phyloP scores from a whole-genome alignment of 2,329 filamentous ascomycete genomes.

The Botrytis deweyae region DNA sequence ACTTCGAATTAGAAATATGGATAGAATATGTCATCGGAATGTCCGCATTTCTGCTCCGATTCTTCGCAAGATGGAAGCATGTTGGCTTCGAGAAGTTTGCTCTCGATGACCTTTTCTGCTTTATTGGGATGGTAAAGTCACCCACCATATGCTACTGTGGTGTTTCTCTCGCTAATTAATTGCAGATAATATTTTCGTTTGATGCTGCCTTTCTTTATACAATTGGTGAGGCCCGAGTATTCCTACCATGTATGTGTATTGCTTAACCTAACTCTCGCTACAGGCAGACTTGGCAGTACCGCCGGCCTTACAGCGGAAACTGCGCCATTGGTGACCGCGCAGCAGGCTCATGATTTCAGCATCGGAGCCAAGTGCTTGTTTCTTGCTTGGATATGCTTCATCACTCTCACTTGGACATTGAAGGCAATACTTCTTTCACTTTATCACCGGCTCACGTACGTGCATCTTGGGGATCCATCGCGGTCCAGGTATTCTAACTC shows the following conservation, averaged over 20 bases:
- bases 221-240: not conserved
- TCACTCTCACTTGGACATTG: constrained; percentile 2
- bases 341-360: not conserved
- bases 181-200: not conserved
- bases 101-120: not conserved
- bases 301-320: not conserved
- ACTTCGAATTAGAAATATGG: not conserved
- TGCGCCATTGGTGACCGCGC: not conserved
- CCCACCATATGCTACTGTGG: no score
- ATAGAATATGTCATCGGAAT: not conserved
- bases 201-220: not conserved
- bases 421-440: constrained; percentile 10
- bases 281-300: not conserved
- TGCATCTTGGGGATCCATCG: not conserved
- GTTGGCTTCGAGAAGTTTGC: constrained; percentile 7
- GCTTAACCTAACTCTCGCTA: not conserved
- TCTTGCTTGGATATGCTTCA: constrained; percentile 8
- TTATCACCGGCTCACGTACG: not conserved
- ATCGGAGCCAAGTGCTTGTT: not conserved
- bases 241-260: not conserved
- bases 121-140: not conserved
- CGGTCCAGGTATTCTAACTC: not conserved
- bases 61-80: constrained; percentile 3
- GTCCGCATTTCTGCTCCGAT: not conserved
- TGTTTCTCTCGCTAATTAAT: not conserved